Evolutionary conservation across 805 yeast genomes (phyloP), one percentile per base, ranked within the genome.

Genomic region (Spencermartinsiella europaea): DNA sequence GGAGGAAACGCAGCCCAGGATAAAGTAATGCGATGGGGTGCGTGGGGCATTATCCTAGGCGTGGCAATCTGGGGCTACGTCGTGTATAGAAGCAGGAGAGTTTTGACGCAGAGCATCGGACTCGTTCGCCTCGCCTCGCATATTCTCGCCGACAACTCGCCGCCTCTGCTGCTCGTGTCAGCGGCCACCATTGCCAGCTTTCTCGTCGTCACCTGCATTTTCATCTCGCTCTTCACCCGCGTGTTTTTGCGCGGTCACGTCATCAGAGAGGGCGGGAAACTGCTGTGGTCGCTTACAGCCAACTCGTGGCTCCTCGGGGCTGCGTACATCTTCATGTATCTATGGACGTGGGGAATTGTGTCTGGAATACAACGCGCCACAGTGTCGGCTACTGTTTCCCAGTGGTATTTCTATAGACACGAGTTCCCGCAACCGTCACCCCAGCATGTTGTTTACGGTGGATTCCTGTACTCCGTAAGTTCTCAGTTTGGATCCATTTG

Each of bases 301-400:
- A 61, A 40, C 41, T 56, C 64, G 12, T 64, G 66, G 65, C 31
- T 46, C 3, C 53, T 65, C 2, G 70, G 65, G 12, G 58, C 58
- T 4, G 55, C 55, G 43, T 65, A 61, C 47, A 49, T 59, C 4
- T 34, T 70, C 25, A 58, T 66, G 64, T 69, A 65, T 48, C 48
- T 71, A 35, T 70, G 74, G 74, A 65, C 73, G 1, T 67, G 71
- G 68, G 67, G 69, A 2, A 63, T 71, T 17, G 48, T 70, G 12
- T 54, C 64, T 37, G 68, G 68, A 7, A 53, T 69, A 39, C 67
- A 67, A 46, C 58, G 69, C n/a, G 61, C 60, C 16, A 52, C 67
- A 2, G 52, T 68, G 4, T 51, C 71, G 1, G 60, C 63, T 4
- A 53, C 67, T 3, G 69, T 70, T 10, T 53, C 64, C 4, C 67